phyloP scores from a whole-genome alignment of 495 filamentous ascomycete genomes.

The Letharia columbiana region DNA sequence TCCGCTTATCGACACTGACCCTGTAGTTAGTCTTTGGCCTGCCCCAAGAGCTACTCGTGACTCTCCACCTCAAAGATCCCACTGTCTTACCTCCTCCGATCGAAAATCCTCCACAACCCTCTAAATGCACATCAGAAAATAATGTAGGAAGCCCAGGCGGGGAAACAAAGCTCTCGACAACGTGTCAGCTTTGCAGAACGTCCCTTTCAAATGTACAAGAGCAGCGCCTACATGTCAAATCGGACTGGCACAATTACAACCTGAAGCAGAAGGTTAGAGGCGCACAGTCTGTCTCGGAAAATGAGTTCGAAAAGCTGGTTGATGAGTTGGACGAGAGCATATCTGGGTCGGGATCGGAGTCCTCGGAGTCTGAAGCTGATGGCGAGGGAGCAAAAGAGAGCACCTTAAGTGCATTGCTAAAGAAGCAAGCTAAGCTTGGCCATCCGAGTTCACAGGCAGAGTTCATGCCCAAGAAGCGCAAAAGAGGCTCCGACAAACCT shows the following conservation, averaged over 20 bases:
- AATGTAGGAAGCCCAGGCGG: constrained; percentile 34
- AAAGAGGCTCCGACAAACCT: constrained; percentile 52
- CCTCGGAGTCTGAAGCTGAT: constrained; percentile 47
- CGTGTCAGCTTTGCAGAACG: constrained; percentile 73
- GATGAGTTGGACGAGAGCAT: constrained; percentile 82
- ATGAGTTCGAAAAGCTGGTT: constrained; percentile 75
- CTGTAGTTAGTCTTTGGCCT: constrained; percentile 67
- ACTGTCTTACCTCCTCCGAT: constrained; percentile 31
- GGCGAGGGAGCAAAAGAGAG: constrained; percentile 48
- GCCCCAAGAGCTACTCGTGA: constrained; percentile 64
- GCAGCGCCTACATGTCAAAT: constrained; percentile 75
- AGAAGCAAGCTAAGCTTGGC: constrained; percentile 69
- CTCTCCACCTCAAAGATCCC: constrained; percentile 49
- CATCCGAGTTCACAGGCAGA: constrained; percentile 44
- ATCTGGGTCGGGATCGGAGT: constrained; percentile 64
- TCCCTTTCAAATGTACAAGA: constrained; percentile 64
- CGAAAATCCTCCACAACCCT: constrained; percentile 22
- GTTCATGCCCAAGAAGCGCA: constrained; percentile 34
- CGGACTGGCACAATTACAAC: constrained; percentile 93
- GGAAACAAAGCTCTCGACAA: constrained; percentile 52
- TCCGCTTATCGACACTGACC: constrained; percentile 20
- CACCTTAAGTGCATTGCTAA: constrained; percentile 63
- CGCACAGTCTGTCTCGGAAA: constrained; percentile 56
- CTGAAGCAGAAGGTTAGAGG: constrained; percentile 79
- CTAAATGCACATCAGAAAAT: constrained; percentile 15